These are phyloP conservation scores for Trypanosomatidae sp. DNA, from an alignment of 208 protist genomes.

Conservation along the genomic window DNA sequence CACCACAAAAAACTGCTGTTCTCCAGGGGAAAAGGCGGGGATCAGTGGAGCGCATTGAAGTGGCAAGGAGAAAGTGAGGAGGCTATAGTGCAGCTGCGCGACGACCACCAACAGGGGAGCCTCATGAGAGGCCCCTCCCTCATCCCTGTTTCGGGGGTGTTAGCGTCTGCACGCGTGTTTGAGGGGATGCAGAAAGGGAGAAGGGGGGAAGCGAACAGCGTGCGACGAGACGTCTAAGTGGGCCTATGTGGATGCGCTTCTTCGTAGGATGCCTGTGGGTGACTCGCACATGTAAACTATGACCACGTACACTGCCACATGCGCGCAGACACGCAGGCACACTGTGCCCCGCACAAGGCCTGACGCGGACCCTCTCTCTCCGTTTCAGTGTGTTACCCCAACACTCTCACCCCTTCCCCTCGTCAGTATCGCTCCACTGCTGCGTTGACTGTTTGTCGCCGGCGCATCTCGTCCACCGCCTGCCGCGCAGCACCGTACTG, in stretches of 20 bases:
- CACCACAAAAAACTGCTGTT: neutral
- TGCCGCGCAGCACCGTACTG: slow-evolving; percentile 62
- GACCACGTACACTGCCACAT: neutral
- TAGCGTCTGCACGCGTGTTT: neutral
- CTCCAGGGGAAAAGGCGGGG: neutral
- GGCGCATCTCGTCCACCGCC: slow-evolving; percentile 74
- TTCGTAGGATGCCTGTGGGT: neutral
- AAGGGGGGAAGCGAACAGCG: neutral
- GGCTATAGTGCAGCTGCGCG: neutral
- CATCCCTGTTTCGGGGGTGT: neutral
- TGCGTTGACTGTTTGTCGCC: slow-evolving; percentile 41
- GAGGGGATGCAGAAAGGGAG: neutral
- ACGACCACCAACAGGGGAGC: neutral
- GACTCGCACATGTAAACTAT: neutral
- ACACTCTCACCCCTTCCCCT: neutral
- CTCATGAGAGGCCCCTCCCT: neutral
- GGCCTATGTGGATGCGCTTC: neutral
- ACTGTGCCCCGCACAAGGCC: neutral
- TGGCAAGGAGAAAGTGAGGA: neutral
- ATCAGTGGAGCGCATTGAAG: neutral
- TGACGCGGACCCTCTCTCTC: neutral
- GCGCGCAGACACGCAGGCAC: neutral
- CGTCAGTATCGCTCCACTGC: slow-evolving; percentile 55
- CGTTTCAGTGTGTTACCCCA: neutral
- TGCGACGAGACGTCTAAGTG: too few species aligned